Evolutionary conservation across 2,329 filamentous ascomycete genomes (phyloP).

Genomic region (Trichophyton rubrum): DNA sequence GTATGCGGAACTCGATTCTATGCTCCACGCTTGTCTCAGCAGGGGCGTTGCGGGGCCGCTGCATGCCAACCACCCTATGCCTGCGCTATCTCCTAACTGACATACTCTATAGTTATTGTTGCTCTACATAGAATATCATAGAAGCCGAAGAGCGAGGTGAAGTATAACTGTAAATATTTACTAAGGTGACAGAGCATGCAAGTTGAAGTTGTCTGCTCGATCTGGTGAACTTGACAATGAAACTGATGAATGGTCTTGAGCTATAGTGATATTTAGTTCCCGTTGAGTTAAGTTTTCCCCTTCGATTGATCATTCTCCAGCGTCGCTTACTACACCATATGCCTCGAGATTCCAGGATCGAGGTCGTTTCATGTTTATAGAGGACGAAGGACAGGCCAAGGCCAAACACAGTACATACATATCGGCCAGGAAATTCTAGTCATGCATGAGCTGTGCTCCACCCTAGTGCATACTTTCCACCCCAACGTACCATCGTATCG

Average conservation of each 20-base stretch:
- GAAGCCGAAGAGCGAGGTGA: not conserved
- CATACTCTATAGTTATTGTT: too few relatives aligned
- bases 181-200: too few relatives aligned
- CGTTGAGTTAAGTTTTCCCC: not conserved
- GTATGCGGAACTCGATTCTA: not conserved
- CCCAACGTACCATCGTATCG: not conserved
- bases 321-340: not conserved
- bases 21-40: not conserved
- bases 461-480: not conserved
- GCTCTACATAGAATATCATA: not conserved
- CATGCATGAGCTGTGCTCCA: not conserved
- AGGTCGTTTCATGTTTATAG: constrained; percentile 1
- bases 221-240: too few relatives aligned
- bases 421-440: not conserved
- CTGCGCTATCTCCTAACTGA: not conserved
- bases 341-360: not conserved
- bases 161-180: not conserved
- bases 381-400: not conserved
- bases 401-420: not conserved
- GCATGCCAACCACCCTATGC: not conserved
- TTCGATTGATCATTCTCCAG: not conserved
- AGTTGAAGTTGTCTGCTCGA: too few relatives aligned
- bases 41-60: not conserved
- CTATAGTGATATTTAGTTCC: not conserved
- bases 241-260: not conserved